Conservation (phyloP, 352 stramenopile genomes). For the Pseudoperonospora humuli region DNA sequence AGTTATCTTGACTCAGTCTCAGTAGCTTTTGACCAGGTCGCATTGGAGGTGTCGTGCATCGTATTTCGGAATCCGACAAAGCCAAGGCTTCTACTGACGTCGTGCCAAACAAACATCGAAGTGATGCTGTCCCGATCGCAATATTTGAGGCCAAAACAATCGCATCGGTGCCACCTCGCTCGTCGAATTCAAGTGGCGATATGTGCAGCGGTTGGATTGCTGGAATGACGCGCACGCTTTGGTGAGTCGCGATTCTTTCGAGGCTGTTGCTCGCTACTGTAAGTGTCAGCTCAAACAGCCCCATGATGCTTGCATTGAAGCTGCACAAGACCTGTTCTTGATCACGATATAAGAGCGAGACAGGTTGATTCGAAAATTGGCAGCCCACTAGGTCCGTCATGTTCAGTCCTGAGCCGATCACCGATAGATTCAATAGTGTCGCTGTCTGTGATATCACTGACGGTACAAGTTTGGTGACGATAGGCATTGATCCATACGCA, state of each 20-base stretch:
- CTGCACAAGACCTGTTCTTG: slow-evolving; percentile 13
- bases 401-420: slow-evolving; percentile 25
- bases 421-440: slow-evolving; percentile 11
- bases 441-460: slow-evolving; percentile 26
- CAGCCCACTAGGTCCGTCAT: slow-evolving; percentile 16
- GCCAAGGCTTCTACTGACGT: slow-evolving; percentile 15
- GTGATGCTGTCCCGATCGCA: slow-evolving; percentile 6
- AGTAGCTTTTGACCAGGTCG: slow-evolving; percentile 17
- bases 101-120: slow-evolving; percentile 35
- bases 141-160: slow-evolving; percentile 29
- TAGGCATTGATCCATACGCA: slow-evolving; percentile 18
- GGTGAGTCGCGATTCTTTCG: slow-evolving; percentile 12
- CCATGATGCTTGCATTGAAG: slow-evolving; percentile 28
- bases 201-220: slow-evolving; percentile 14
- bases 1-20: slow-evolving; percentile 28
- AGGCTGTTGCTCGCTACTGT: slow-evolving; percentile 2
- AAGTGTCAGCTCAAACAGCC: slow-evolving; percentile 22
- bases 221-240: slow-evolving; percentile 27
- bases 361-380: slow-evolving; percentile 20
- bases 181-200: slow-evolving; percentile 30
- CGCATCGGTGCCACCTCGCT: slow-evolving; percentile 31
- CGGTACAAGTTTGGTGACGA: slow-evolving; percentile 22
- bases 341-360: slow-evolving; percentile 7
- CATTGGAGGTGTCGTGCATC: slow-evolving; percentile 23
- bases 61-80: slow-evolving; percentile 22